Evolutionary conservation across 306 rosid genomes (phyloP).

Genomic region (Citrullus amarus): DNA sequence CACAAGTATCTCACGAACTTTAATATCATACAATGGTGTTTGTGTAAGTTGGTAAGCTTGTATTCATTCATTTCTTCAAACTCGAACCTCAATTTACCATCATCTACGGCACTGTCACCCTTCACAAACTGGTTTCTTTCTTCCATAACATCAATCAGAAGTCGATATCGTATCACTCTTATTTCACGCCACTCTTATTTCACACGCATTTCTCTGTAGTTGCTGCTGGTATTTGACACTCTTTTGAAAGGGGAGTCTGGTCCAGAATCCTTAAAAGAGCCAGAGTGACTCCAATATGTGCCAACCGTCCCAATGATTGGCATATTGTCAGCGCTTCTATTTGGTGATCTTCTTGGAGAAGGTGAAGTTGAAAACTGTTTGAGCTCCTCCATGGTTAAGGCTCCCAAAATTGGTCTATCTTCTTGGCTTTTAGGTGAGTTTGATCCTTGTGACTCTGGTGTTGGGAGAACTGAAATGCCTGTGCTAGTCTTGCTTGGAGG

Average conservation of each 20-base stretch:
- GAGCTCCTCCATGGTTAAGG: constrained; percentile 69
- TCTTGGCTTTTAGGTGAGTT: constrained; percentile 48
- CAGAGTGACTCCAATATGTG: constrained; percentile 43
- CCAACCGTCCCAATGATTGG: constrained; percentile 82
- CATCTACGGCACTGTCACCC: neutral
- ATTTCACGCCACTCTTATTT: neutral
- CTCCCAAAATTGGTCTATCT: constrained; percentile 85
- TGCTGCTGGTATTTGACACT: constrained; percentile 67
- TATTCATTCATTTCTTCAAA: neutral
- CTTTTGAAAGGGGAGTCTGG: constrained; percentile 54
- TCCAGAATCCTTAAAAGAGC: constrained; percentile 28
- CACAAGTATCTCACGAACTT: neutral
- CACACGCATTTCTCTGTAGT: constrained; percentile 21
- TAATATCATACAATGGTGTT: neutral
- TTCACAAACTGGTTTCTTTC: neutral
- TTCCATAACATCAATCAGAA: neutral
- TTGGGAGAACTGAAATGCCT: constrained; percentile 5
- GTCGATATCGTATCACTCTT: neutral
- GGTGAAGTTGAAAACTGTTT: constrained; percentile 55
- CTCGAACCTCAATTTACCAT: neutral
- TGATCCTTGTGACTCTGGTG: constrained; percentile 52
- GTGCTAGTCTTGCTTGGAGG: constrained; percentile 27
- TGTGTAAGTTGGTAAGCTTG: neutral
- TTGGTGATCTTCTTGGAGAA: constrained; percentile 63
- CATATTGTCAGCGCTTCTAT: constrained; percentile 57